Conservation (phyloP, 1,284 basidiomycete species). For the Phellinidium pouzarii region DNA sequence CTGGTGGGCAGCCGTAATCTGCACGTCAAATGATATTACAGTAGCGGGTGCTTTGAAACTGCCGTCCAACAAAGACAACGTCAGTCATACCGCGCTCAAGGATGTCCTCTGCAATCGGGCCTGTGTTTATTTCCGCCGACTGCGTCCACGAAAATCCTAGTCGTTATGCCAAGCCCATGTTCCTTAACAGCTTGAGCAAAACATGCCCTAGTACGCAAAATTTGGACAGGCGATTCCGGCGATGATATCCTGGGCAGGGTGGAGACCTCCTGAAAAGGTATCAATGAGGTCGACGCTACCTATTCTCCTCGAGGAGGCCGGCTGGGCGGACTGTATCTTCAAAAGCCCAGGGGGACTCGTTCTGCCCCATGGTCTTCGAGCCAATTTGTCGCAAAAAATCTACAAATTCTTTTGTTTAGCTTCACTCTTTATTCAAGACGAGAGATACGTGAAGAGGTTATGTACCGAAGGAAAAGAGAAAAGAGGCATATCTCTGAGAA, state of each 20-base stretch:
- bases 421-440: slow-evolving; percentile 24
- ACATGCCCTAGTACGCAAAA: neutral
- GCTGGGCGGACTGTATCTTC: slow-evolving; percentile 48
- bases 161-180: slow-evolving; percentile 23
- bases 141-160: slow-evolving; percentile 34
- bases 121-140: slow-evolving; percentile 45
- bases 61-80: slow-evolving; percentile 43
- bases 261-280: slow-evolving; percentile 46
- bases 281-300: slow-evolving; percentile 57
- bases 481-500: slow-evolving; percentile 38
- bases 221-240: slow-evolving; percentile 27
- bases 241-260: slow-evolving; percentile 34
- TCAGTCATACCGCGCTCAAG: slow-evolving; percentile 34
- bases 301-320: slow-evolving; percentile 42
- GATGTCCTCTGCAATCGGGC: slow-evolving; percentile 39
- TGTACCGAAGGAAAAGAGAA: slow-evolving; percentile 49
- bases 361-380: slow-evolving; percentile 42
- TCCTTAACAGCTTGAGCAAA: slow-evolving; percentile 31
- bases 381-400: slow-evolving; percentile 51
- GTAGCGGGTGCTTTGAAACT: slow-evolving; percentile 48
- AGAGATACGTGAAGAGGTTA: slow-evolving; percentile 30
- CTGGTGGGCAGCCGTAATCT: slow-evolving; percentile 21
- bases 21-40: slow-evolving; percentile 31
- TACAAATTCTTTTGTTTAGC: slow-evolving; percentile 32
- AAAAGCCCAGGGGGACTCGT: slow-evolving; percentile 43